These are phyloP conservation scores for Claviceps purpurea DNA, from an alignment of 2,329 filamentous ascomycete species.

Conservation along the genomic window DNA sequence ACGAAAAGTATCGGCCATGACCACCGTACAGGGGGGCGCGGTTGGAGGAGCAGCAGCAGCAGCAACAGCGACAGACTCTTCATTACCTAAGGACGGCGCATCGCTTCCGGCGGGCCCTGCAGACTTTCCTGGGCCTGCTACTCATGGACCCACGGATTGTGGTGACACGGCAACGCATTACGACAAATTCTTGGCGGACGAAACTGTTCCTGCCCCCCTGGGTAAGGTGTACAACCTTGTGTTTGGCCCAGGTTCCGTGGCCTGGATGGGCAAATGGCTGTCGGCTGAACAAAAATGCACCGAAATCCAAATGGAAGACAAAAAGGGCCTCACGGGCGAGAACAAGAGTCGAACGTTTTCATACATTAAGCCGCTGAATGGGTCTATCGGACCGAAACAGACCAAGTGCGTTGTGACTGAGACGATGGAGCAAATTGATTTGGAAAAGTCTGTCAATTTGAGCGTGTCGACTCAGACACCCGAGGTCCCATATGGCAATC, in stretches of 20 bases:
- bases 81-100: slow-evolving; percentile 29
- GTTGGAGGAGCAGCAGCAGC: not conserved
- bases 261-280: slow-evolving; percentile 80
- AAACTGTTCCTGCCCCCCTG: slow-evolving; percentile 71
- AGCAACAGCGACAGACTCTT: slow-evolving; percentile 24
- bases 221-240: slow-evolving; percentile 83
- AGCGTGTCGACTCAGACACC: slow-evolving; percentile 76
- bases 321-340: slow-evolving; percentile 62
- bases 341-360: slow-evolving; percentile 62
- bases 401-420: slow-evolving; percentile 89
- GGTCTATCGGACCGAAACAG: slow-evolving; percentile 76
- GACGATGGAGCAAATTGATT: slow-evolving; percentile 68
- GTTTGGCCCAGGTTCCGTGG: slow-evolving; percentile 67
- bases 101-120: slow-evolving; percentile 26
- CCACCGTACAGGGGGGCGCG: slow-evolving; percentile 27
- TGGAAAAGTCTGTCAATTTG: slow-evolving; percentile 79
- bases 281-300: slow-evolving; percentile 75
- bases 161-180: slow-evolving; percentile 68
- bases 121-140: slow-evolving; percentile 75
- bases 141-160: slow-evolving; percentile 76
- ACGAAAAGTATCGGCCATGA: slow-evolving; percentile 56
- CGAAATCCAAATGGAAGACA: slow-evolving; percentile 79
- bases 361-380: slow-evolving; percentile 84
- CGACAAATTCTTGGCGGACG: slow-evolving; percentile 74
- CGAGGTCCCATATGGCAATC: slow-evolving; percentile 86